phyloP scores from a whole-genome alignment of 176 grass and related monocot genomes.

The Hordeum marinum region DNA sequence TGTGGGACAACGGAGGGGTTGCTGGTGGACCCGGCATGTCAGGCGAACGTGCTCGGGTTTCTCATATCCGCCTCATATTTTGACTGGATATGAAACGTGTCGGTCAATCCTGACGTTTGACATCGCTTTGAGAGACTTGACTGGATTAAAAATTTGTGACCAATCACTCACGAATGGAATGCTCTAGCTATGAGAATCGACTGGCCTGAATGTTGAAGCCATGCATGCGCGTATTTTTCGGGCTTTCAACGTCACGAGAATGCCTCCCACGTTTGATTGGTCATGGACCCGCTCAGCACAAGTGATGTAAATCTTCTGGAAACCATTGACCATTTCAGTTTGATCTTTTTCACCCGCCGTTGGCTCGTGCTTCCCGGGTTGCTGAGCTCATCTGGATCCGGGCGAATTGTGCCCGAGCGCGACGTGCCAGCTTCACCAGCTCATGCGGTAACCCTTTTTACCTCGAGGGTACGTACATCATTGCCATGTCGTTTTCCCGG shows the following conservation, averaged over 20 bases:
- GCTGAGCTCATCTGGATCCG: background rate
- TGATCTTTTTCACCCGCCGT: background rate
- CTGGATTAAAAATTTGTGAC: too few relatives aligned
- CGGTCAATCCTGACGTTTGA: too few relatives aligned
- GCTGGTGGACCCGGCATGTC: too few relatives aligned
- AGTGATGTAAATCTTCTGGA: background rate
- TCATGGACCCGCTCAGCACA: background rate
- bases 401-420: background rate
- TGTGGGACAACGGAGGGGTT: too few relatives aligned
- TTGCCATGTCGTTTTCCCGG: background rate
- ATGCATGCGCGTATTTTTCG: background rate
- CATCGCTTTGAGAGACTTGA: too few relatives aligned
- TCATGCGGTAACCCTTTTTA: background rate
- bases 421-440: background rate
- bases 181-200: too few relatives aligned
- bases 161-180: too few relatives aligned
- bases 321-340: background rate
- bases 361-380: slow-evolving; percentile 8
- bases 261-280: background rate
- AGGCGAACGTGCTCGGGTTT: too few relatives aligned
- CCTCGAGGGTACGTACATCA: too few relatives aligned
- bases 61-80: too few relatives aligned
- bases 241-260: background rate
- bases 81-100: too few relatives aligned
- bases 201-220: background rate